Evolutionary conservation across 805 yeast species (phyloP).

Genomic region (Pichia membranifaciens): DNA sequence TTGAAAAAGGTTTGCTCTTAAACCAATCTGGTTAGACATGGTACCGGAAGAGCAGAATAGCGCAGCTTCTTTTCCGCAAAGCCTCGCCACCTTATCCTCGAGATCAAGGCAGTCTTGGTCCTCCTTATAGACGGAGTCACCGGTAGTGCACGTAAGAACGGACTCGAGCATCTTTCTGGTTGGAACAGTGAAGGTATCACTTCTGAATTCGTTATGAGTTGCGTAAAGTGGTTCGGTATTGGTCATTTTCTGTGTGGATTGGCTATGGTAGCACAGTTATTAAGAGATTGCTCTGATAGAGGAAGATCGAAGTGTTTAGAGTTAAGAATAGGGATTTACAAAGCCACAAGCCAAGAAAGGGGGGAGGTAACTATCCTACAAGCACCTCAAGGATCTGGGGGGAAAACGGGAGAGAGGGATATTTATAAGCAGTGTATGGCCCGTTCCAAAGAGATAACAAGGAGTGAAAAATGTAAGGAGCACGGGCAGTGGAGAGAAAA

Average conservation of each 20-base stretch:
- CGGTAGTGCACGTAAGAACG: slow-evolving; percentile 51
- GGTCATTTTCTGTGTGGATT: not conserved
- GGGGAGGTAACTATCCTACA: too few relatives aligned
- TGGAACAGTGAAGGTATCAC: slow-evolving; percentile 92
- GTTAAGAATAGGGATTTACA: not conserved
- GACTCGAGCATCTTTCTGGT: slow-evolving; percentile 66
- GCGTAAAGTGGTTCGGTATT: not conserved
- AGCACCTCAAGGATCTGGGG: too few relatives aligned
- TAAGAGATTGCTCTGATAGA: not conserved
- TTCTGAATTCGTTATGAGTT: slow-evolving; percentile 46
- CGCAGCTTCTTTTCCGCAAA: slow-evolving; percentile 79
- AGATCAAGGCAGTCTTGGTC: slow-evolving; percentile 64
- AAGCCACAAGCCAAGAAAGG: not conserved
- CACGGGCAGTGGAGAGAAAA: too few relatives aligned
- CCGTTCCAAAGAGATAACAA: not conserved
- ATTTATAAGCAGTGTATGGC: not conserved
- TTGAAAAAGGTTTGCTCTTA: slow-evolving; percentile 66
- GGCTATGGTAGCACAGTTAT: too few relatives aligned
- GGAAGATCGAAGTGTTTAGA: not conserved
- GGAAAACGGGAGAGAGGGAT: not conserved
- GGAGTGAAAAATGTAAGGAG: not conserved
- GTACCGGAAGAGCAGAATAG: slow-evolving; percentile 87
- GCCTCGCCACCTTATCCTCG: slow-evolving; percentile 55
- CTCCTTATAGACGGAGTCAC: slow-evolving; percentile 88
- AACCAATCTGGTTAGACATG: slow-evolving; percentile 79